Base-by-base conservation (phyloP, 257 asterid species). In the Lavandula angustifolia region DNA sequence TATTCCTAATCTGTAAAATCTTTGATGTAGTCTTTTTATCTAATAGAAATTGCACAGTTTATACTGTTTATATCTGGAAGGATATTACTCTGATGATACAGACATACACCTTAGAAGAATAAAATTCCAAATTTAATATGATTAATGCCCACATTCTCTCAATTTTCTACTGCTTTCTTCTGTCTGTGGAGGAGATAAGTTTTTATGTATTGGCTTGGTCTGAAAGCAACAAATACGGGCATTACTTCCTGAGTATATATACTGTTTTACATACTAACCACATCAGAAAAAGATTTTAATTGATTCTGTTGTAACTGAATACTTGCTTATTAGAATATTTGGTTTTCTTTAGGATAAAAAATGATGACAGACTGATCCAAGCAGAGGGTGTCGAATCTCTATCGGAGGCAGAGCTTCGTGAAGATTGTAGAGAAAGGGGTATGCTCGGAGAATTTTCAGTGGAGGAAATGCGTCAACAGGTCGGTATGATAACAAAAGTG, bases 391-490 rank as follows among this genome's bases (percentile, higher is more conserved):
- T 91, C 66, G 95, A 91, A 68, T 85, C 96, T 65, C 95, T 87
- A 54, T 84, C 96, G 66, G 97, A 91, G 67, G 89, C 95, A 70
- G 97, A 91, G 79, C 96, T 91, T 54, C 94, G 91, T 72, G 94
- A 91, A 77, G 96, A 86, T 71, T 91, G 97, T 69, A 77, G 95
- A 75, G 97, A 91, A 76, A 88, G 97, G 58, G 97, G 97, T 74
- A 85, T 91, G 84, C 81, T 91, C 60, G 94, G 88, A 62, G 82
- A 73, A 62, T 71, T 80, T 76, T 91, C 96, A 6, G 95, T 73
- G 44, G 96, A 91, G 66, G 97, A 91, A 79, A 91, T 91, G 97
- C 96, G 95, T 29, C 89, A 85, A 72, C 95, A 84, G 97, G 97
- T 91, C 71, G 62, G 65, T 67, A 13, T 16, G 22, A 63, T n/a